Evolutionary conservation across 1,284 basidiomycete species (phyloP).

Genomic region (Sphaerobolus stellatus): DNA sequence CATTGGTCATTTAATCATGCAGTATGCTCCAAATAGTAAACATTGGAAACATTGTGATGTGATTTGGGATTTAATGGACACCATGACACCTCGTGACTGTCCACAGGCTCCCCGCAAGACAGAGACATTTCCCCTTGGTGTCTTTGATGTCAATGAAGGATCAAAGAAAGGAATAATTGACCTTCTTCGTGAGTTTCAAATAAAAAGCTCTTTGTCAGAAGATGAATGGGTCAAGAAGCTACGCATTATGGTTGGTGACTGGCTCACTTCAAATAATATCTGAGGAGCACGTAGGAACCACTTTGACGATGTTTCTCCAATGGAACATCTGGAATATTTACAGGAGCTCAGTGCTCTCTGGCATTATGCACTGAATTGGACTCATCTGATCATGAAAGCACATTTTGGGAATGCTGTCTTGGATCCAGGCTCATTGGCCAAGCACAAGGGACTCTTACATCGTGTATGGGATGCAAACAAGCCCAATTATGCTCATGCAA

Average conservation of each 20-base stretch:
- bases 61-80: not conserved
- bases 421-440: conserved; percentile 24
- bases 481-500: conserved; percentile 28
- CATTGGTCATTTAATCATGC: conserved; percentile 24
- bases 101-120: conserved; percentile 21
- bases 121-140: conserved; percentile 19
- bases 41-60: conserved; percentile 6
- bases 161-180: conserved; percentile 21
- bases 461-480: conserved; percentile 26
- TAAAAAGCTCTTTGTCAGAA: conserved; percentile 14
- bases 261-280: conserved; percentile 20
- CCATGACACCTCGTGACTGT: conserved; percentile 6
- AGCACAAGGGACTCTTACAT: conserved; percentile 24
- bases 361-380: conserved; percentile 21
- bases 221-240: conserved; percentile 15
- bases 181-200: conserved; percentile 15
- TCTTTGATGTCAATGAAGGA: conserved; percentile 7
- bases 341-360: conserved; percentile 12
- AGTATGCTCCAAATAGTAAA: conserved; percentile 21
- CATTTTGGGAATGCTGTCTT: conserved; percentile 21
- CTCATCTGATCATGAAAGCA: conserved; percentile 20
- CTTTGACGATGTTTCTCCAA: conserved; percentile 18
- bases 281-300: conserved; percentile 21
- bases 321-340: conserved; percentile 14
- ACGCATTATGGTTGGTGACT: conserved; percentile 21